Evolutionary conservation across 768 basidiomycete species (phyloP).

Genomic region (Leccinum imitatum): DNA sequence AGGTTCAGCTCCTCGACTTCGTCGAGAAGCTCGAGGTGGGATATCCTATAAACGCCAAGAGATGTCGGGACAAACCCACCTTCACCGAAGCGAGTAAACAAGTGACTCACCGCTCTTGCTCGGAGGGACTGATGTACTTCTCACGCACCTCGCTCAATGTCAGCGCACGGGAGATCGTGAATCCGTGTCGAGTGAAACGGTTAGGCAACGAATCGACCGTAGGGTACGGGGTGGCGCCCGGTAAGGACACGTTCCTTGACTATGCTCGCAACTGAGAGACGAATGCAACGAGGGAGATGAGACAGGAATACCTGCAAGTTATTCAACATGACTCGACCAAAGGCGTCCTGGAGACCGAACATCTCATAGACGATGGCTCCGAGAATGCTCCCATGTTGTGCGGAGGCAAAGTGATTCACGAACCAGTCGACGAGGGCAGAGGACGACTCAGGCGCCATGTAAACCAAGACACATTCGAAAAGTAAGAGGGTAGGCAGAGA

Average conservation of each 20-base stretch:
- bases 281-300: neutral
- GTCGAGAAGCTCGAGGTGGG: constrained; percentile 76
- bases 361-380: constrained; percentile 82
- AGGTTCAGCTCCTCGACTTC: constrained; percentile 91
- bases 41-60: constrained; percentile 51
- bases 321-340: constrained; percentile 89
- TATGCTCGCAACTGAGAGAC: constrained; percentile 28
- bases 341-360: constrained; percentile 83
- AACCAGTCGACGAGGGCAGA: constrained; percentile 73
- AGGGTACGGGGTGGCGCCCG: constrained; percentile 65
- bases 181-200: constrained; percentile 60
- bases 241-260: constrained; percentile 71
- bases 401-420: constrained; percentile 45
- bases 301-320: constrained; percentile 67
- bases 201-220: constrained; percentile 49
- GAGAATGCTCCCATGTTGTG: constrained; percentile 25
- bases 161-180: constrained; percentile 34
- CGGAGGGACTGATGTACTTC: constrained; percentile 30
- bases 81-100: neutral
- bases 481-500: constrained; percentile 74
- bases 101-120: constrained; percentile 51
- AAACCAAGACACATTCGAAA: constrained; percentile 92
- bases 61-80: neutral
- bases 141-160: constrained; percentile 45
- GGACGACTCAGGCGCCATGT: constrained; percentile 66